These are phyloP conservation scores for Trichosanthes cucumerina DNA, from an alignment of 306 rosid species.

Conservation along the genomic window DNA sequence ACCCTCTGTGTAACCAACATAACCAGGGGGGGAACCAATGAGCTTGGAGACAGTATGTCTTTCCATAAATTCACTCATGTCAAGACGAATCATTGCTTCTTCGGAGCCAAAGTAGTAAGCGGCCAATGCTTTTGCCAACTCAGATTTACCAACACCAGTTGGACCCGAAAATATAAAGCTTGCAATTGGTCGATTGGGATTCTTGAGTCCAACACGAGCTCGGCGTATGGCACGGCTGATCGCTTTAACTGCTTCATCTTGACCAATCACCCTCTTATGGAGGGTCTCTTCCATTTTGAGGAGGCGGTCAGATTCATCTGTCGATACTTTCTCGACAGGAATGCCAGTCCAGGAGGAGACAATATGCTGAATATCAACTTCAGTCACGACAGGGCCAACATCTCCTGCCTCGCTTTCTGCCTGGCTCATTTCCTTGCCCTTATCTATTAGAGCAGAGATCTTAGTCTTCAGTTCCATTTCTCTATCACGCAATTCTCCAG, in stretches of 20 bases:
- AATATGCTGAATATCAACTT: slow-evolving; percentile 84
- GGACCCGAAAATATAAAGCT: slow-evolving; percentile 98
- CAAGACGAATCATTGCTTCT: slow-evolving; percentile 96
- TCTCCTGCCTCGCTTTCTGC: slow-evolving; percentile 96
- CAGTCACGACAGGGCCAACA: slow-evolving; percentile 71
- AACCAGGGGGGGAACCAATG: slow-evolving; percentile 97
- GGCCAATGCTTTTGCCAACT: slow-evolving; percentile 85
- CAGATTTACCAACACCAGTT: slow-evolving; percentile 95
- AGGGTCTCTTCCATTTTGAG: slow-evolving; percentile 98
- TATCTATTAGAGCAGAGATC: slow-evolving; percentile 63
- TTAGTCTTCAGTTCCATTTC: slow-evolving; percentile 90
- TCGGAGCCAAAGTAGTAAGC: slow-evolving; percentile 90
- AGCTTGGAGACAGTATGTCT: slow-evolving; percentile 93
- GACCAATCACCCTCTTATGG: slow-evolving; percentile 79
- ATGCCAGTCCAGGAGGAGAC: slow-evolving; percentile 94
- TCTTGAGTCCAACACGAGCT: slow-evolving; percentile 92
- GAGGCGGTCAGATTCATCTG: slow-evolving; percentile 91
- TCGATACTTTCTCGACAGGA: slow-evolving; percentile 93
- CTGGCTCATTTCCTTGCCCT: slow-evolving; percentile 93
- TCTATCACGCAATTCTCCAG: slow-evolving; percentile 84
- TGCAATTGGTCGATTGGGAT: slow-evolving; percentile 92
- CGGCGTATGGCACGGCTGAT: slow-evolving; percentile 91
- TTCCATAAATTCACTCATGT: slow-evolving; percentile 98
- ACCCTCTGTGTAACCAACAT: slow-evolving; percentile 95
- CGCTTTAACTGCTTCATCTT: slow-evolving; percentile 95